These are phyloP conservation scores for Scutellaria baicalensis DNA, from an alignment of 257 asterid species.

Conservation along the genomic window DNA sequence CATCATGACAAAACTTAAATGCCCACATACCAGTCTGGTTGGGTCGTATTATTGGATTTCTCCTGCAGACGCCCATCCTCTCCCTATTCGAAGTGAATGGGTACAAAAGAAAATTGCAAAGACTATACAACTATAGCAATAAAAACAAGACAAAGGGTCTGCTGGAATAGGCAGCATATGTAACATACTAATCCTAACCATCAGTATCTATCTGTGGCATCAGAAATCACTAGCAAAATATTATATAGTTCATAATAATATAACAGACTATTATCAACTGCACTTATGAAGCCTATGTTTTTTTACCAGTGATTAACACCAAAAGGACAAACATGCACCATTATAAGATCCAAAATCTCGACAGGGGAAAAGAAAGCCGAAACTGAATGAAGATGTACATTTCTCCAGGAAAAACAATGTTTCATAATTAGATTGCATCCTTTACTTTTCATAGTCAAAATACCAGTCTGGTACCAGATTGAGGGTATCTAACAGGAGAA, in stretches of 20 bases:
- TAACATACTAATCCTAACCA: not conserved
- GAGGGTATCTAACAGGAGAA: too few relatives aligned
- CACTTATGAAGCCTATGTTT: not conserved
- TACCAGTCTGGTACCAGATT: too few relatives aligned
- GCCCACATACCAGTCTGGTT: constrained; percentile 82
- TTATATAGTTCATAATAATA: not conserved
- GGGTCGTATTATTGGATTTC: constrained; percentile 52
- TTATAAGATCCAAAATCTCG: not conserved
- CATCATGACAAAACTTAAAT: constrained; percentile 36
- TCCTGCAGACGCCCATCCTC: constrained; percentile 83
- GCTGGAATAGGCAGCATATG: constrained; percentile 6
- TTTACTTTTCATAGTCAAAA: too few relatives aligned
- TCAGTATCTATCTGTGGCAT: not conserved
- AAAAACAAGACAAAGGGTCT: constrained; percentile 17
- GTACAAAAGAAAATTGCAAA: constrained; percentile 43
- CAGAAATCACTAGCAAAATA: not conserved
- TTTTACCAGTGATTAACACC: not conserved
- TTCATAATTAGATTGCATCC: too few relatives aligned
- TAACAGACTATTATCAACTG: not conserved
- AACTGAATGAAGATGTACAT: too few relatives aligned
- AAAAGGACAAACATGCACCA: not conserved
- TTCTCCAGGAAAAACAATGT: too few relatives aligned
- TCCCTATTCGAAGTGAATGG: constrained; percentile 64
- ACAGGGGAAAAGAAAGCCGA: too few relatives aligned
- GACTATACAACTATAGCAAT: constrained; percentile 31